These are phyloP conservation scores for Candida pseudofarinosa DNA, from an alignment of 805 yeast genomes.

Conservation along the genomic window DNA sequence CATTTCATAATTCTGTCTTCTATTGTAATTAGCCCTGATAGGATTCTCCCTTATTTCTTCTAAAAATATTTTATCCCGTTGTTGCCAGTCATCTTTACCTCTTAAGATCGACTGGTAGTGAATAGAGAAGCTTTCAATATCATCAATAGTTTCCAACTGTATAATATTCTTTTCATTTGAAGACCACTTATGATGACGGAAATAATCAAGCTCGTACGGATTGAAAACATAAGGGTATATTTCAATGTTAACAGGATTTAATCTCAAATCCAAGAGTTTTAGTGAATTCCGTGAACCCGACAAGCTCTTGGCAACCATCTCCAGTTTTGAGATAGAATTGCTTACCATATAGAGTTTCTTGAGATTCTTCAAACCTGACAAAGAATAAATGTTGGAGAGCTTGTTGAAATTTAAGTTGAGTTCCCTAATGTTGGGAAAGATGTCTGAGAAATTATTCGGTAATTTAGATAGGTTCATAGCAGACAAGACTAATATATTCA, in stretches of 20 bases:
- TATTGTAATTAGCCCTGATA: slow-evolving; percentile 16
- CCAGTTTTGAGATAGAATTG: slow-evolving; percentile 37
- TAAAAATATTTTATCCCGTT: slow-evolving; percentile 30
- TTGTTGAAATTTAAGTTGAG: slow-evolving; percentile 50
- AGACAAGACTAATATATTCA: slow-evolving; percentile 40
- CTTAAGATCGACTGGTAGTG: slow-evolving; percentile 41
- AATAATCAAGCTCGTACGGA: slow-evolving; percentile 35
- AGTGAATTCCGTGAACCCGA: slow-evolving; percentile 28
- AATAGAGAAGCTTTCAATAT: slow-evolving; percentile 48
- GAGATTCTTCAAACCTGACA: slow-evolving; percentile 31
- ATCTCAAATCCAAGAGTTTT: slow-evolving; percentile 42
- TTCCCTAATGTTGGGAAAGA: slow-evolving; percentile 46
- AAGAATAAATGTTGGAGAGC: slow-evolving; percentile 28
- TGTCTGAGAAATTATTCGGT: slow-evolving; percentile 31
- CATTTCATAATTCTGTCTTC: slow-evolving; percentile 31
- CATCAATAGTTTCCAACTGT: slow-evolving; percentile 45
- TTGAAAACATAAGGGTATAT: slow-evolving; percentile 53
- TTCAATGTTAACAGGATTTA: slow-evolving; percentile 45
- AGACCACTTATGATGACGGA: slow-evolving; percentile 8
- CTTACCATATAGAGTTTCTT: slow-evolving; percentile 42
- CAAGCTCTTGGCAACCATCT: slow-evolving; percentile 27
- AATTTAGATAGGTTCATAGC: slow-evolving; percentile 41
- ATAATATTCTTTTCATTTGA: slow-evolving; percentile 23
- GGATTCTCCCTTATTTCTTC: slow-evolving; percentile 15
- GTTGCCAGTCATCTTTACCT: slow-evolving; percentile 35